These are phyloP conservation scores for Cordyceps militaris DNA, from an alignment of 2,329 filamentous ascomycete genomes.

Conservation along the genomic window DNA sequence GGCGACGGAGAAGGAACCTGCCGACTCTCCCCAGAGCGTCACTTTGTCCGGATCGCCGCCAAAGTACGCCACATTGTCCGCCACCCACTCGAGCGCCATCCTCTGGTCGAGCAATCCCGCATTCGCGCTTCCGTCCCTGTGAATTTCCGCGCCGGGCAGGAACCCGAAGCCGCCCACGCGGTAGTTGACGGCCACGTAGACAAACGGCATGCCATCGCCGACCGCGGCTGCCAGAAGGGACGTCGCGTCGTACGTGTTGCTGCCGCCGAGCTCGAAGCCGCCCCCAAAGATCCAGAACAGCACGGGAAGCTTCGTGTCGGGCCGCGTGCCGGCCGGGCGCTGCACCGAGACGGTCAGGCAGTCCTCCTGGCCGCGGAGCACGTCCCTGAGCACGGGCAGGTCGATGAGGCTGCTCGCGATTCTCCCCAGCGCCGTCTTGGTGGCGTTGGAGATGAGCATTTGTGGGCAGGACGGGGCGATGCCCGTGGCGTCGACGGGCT, in stretches of 20 bases:
- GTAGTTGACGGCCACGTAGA: slow-evolving; percentile 61
- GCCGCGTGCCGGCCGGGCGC: slow-evolving; percentile 36
- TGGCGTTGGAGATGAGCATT: slow-evolving; percentile 40
- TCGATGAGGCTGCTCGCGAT: slow-evolving; percentile 30
- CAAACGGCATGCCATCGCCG: slow-evolving; percentile 44
- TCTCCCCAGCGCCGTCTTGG: slow-evolving; percentile 26
- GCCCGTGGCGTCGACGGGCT: slow-evolving; percentile 39
- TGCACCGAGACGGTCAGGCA: slow-evolving; percentile 43
- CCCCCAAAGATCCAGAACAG: slow-evolving; percentile 53
- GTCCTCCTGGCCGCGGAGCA: slow-evolving; percentile 39
- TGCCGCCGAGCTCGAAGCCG: slow-evolving; percentile 33
- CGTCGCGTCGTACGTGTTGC: slow-evolving; percentile 32
- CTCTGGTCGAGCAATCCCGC: slow-evolving; percentile 55
- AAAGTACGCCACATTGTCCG: slow-evolving; percentile 57
- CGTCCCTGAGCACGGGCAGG: too few relatives aligned
- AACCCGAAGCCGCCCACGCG: slow-evolving; percentile 58
- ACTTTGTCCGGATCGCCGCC: slow-evolving; percentile 59
- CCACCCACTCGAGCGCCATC: slow-evolving; percentile 54
- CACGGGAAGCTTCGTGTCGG: slow-evolving; percentile 43
- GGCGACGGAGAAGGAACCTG: slow-evolving; percentile 53
- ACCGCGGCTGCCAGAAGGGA: slow-evolving; percentile 29
- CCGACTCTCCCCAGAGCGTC: slow-evolving; percentile 58
- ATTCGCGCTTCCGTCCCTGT: slow-evolving; percentile 49
- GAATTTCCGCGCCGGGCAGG: slow-evolving; percentile 48
- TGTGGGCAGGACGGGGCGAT: slow-evolving; percentile 50